Conservation (phyloP, 176 grass and related monocot species). For the Metroxylon sagu region DNA sequence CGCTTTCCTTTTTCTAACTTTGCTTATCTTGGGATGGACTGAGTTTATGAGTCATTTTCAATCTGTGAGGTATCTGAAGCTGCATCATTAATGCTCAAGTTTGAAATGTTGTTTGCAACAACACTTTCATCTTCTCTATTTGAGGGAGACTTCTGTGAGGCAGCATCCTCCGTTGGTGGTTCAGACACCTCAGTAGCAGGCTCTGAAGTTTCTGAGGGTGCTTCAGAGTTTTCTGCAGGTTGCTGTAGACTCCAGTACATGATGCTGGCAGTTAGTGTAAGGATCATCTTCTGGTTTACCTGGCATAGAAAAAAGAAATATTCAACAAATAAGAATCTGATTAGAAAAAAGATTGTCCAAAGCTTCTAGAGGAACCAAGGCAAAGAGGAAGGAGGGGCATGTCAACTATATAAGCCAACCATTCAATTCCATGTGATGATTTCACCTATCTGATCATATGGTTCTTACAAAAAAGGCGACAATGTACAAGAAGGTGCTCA, state of each 20-base stretch:
- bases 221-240: conserved; percentile 35
- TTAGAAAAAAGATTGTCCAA: background rate
- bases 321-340: background rate
- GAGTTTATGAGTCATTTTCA: conserved; percentile 27
- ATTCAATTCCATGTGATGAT: too few relatives aligned
- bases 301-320: conserved; percentile 24
- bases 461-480: too few relatives aligned
- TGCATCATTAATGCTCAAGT: conserved; percentile 46
- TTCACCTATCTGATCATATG: too few relatives aligned
- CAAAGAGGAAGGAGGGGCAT: background rate
- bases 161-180: background rate
- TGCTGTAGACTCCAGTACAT: conserved; percentile 85
- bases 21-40: too few relatives aligned
- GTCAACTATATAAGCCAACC: too few relatives aligned
- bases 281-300: conserved; percentile 99
- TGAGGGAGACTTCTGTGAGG: background rate
- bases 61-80: conserved; percentile 27
- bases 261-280: conserved; percentile 86
- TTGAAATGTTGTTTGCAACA: conserved; percentile 36
- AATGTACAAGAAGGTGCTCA: too few relatives aligned
- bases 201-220: conserved; percentile 33
- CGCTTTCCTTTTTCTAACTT: too few relatives aligned
- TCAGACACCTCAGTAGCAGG: conserved; percentile 54
- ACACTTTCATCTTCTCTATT: conserved; percentile 47
- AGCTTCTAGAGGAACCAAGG: background rate